Evolutionary conservation across 2,329 filamentous ascomycete species (phyloP), one percentile per base, ranked within the genome.

Genomic region (Penicillium glabrum): DNA sequence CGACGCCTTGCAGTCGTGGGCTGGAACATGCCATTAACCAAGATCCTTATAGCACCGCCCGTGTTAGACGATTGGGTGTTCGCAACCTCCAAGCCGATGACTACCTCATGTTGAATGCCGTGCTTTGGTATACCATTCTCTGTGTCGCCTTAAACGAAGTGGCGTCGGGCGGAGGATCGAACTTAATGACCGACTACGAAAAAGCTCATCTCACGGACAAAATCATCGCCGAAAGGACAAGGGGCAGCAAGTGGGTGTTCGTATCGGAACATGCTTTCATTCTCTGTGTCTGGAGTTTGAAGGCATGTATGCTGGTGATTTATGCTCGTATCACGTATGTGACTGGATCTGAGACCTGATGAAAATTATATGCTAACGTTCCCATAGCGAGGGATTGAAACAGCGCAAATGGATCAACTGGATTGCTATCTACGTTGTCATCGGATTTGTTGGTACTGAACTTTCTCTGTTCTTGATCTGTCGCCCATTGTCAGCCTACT

Each of bases 251-350:
- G 76, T 81, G 85, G 75, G 84, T 87, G 1, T 75, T 87, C 37
- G 80, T 86, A 9, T 82, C 83, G 3, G 85, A 88, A 61, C 78
- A 87, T 70, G 80, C 82, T 64, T 88, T 89, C 74, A 75, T 87
- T 19, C 75, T 85, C n/a, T 69, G 71, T 4, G 68, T 77, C 31
- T 85, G 82, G 81, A 67, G 77, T 16, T 73, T 82, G 60, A 85
- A 85, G 61, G 71, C 77, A 24, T 83, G 81, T 63, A 76, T 85
- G 67, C 69, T 84, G 61, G 72, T 82, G 39, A 81, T 84, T 64
- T 83, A 82, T 67, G 69, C 72, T 31, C 77, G 80, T 39, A 77
- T 83, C 71, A 82, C 80, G 50, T 53, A 53, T 29, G 50, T 45
- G 29, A 10, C 13, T n/a, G 19, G 16, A 44, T 19, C n/a, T 19